Evolutionary conservation across 441 rosid species (phyloP).

Genomic region (Daphne laureola): DNA sequence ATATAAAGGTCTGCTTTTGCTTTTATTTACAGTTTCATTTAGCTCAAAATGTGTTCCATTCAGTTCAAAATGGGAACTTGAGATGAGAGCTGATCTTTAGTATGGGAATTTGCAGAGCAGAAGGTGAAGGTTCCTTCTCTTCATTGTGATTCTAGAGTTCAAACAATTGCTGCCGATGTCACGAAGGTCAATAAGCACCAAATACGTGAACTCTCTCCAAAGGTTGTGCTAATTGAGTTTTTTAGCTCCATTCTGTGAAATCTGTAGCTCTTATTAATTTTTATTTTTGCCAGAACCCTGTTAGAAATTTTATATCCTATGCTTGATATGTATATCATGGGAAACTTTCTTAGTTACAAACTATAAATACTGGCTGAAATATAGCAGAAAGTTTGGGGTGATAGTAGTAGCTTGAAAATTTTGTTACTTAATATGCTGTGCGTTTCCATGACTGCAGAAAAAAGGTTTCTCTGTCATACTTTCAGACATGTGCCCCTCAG

Average conservation of each 20-base stretch:
- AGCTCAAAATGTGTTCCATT: not conserved
- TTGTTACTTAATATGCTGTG: not conserved
- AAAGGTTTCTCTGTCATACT: constrained; percentile 72
- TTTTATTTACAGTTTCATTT: not conserved
- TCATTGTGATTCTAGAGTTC: constrained; percentile 77
- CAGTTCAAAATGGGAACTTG: not conserved
- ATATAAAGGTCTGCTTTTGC: constrained; percentile 59
- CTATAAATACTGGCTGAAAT: too few species aligned
- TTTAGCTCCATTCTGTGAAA: not conserved
- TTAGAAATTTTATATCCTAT: not conserved
- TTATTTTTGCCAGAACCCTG: not conserved
- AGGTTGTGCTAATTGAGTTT: constrained; percentile 23
- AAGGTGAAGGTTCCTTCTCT: constrained; percentile 85
- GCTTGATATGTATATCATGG: too few species aligned
- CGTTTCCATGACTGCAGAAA: constrained; percentile 36
- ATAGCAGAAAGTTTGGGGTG: too few species aligned
- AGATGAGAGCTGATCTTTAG: constrained; percentile 2
- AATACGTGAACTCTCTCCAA: constrained; percentile 59
- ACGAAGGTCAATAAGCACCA: constrained; percentile 48
- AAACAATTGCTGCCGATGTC: constrained; percentile 70
- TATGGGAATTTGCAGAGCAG: constrained; percentile 57
- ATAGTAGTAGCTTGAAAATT: too few species aligned
- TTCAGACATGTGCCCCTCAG: constrained; percentile 86
- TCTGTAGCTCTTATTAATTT: not conserved
- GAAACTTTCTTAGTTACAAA: too few species aligned